Conservation (phyloP, 257 asterid species). For the Solanum boliviense region DNA sequence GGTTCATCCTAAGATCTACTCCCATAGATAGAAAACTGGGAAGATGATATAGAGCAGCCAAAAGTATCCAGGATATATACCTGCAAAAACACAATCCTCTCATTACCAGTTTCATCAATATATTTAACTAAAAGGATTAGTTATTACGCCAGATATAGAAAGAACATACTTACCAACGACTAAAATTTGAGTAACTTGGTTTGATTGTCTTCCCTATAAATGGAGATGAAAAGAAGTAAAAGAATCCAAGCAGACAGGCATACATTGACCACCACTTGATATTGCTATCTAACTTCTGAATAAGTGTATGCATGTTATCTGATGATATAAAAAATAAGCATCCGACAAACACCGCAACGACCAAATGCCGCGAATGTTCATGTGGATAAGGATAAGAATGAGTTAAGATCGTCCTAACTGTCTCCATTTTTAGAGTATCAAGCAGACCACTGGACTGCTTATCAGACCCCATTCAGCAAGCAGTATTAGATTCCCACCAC, state of each 20-base stretch:
- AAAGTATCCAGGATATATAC: slow-evolving; percentile 87
- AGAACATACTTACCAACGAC: slow-evolving; percentile 61
- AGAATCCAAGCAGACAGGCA: slow-evolving; percentile 94
- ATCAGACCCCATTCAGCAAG: slow-evolving; percentile 45
- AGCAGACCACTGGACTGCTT: slow-evolving; percentile 51
- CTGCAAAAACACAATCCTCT: slow-evolving; percentile 27
- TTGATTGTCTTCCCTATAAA: slow-evolving; percentile 91
- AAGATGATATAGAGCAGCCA: slow-evolving; percentile 96
- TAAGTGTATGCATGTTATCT: slow-evolving; percentile 88
- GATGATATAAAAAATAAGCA: slow-evolving; percentile 97
- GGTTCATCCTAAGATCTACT: slow-evolving; percentile 94
- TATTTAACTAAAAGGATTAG: neutral
- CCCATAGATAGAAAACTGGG: slow-evolving; percentile 99
- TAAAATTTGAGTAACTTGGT: slow-evolving; percentile 95
- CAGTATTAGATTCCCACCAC: slow-evolving; percentile 8
- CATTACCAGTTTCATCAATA: neutral
- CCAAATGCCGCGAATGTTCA: slow-evolving; percentile 95
- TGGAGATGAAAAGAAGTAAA: slow-evolving; percentile 97
- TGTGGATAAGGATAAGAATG: slow-evolving; percentile 93
- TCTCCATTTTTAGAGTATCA: slow-evolving; percentile 80
- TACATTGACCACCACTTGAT: slow-evolving; percentile 99
- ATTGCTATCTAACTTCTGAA: slow-evolving; percentile 97
- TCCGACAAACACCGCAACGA: slow-evolving; percentile 86
- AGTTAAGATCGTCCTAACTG: slow-evolving; percentile 84
- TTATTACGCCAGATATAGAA: neutral